These are phyloP conservation scores for Baorangia bicolor DNA, from an alignment of 768 basidiomycete genomes.

Conservation along the genomic window DNA sequence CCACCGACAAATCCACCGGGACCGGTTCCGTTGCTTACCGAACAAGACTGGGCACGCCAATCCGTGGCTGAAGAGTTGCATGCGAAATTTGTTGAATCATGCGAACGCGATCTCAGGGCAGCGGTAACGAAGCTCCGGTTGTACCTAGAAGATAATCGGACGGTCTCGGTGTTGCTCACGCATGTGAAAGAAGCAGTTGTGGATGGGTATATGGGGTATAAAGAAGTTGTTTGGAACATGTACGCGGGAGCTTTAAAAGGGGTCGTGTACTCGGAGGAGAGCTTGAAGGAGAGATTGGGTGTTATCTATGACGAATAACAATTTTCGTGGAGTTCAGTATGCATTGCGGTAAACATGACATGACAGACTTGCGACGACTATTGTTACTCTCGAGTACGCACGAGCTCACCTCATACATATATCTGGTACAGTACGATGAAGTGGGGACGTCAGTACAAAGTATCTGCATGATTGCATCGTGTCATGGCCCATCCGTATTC, in stretches of 20 bases:
- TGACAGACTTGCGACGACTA: background rate
- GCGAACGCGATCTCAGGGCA: constrained; percentile 54
- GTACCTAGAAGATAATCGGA: constrained; percentile 80
- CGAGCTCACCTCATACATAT: too few relatives aligned
- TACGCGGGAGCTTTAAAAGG: constrained; percentile 38
- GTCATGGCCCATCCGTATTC: background rate
- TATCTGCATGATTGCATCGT: background rate
- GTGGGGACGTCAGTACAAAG: background rate
- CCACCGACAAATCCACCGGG: constrained; percentile 18
- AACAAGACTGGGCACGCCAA: constrained; percentile 53
- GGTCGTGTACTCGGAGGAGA: constrained; percentile 34
- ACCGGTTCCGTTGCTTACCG: constrained; percentile 28
- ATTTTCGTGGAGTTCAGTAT: background rate
- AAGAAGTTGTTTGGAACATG: constrained; percentile 57
- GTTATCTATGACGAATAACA: constrained; percentile 33
- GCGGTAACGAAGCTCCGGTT: constrained; percentile 60
- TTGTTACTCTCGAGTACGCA: background rate
- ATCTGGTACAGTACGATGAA: background rate
- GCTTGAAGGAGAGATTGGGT: constrained; percentile 40
- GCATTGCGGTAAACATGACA: background rate
- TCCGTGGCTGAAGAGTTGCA: constrained; percentile 50
- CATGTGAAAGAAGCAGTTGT: constrained; percentile 76
- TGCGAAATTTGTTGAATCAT: constrained; percentile 50
- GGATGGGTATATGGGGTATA: constrained; percentile 72
- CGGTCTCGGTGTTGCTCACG: constrained; percentile 72